Evolutionary conservation across 306 rosid species (phyloP).

Genomic region (Gillenia trifoliata): DNA sequence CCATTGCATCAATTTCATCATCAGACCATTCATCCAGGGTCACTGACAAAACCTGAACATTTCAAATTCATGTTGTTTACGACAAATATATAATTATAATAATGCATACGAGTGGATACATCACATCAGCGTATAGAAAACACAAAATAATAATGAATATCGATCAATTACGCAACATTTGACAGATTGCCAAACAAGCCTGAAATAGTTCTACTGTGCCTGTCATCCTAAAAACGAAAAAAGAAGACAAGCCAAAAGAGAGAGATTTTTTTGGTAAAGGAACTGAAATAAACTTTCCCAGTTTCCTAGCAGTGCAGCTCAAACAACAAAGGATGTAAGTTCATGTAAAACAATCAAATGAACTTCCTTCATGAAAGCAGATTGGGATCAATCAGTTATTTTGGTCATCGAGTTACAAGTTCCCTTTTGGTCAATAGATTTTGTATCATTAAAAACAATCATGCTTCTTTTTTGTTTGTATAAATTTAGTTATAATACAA

Average conservation of each 20-base stretch:
- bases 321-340: neutral
- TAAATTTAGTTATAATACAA: neutral
- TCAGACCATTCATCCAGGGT: conserved; percentile 96
- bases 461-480: neutral
- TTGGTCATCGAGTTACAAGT: neutral
- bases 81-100: neutral
- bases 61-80: conserved; percentile 17
- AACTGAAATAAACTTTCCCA: neutral
- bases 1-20: conserved; percentile 87
- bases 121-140: neutral
- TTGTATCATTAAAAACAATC: neutral
- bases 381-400: neutral
- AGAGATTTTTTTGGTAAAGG: neutral
- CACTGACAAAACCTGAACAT: conserved; percentile 79
- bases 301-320: neutral
- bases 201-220: neutral
- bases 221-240: neutral
- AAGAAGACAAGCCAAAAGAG: neutral
- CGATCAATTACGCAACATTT: neutral
- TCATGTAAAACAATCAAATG: neutral
- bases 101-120: neutral
- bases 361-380: neutral
- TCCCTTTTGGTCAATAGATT: neutral
- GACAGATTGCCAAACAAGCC: neutral
- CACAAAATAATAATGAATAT: neutral